Evolutionary conservation across 495 filamentous ascomycete species (phyloP).

Genomic region (Xylaria longipes): DNA sequence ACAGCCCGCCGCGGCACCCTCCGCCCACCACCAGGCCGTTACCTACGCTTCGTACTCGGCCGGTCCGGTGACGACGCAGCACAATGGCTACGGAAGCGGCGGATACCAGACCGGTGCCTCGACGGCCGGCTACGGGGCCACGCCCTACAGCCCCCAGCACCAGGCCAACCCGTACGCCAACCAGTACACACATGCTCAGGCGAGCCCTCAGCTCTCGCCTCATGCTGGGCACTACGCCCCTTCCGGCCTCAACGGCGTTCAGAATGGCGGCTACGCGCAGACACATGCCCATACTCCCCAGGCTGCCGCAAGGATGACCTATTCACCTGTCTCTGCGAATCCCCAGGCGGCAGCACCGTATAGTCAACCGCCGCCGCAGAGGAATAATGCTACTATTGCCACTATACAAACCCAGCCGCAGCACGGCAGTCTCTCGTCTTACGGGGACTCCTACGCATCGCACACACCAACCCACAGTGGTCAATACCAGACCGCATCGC

Average conservation of each 20-base stretch:
- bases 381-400: slow-evolving; percentile 44
- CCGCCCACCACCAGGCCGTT: slow-evolving; percentile 31
- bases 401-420: slow-evolving; percentile 46
- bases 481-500: slow-evolving; percentile 32
- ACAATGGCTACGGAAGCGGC: slow-evolving; percentile 36
- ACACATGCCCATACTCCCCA: slow-evolving; percentile 35
- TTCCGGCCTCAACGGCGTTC: slow-evolving; percentile 32
- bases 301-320: slow-evolving; percentile 32
- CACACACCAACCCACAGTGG: slow-evolving; percentile 35
- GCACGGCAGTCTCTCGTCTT: slow-evolving; percentile 32
- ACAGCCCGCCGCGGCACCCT: slow-evolving; percentile 33
- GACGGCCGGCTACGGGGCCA: slow-evolving; percentile 32
- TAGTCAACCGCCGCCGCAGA: slow-evolving; percentile 27
- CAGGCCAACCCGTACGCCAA: slow-evolving; percentile 33
- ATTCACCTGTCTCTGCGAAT: slow-evolving; percentile 35
- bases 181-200: slow-evolving; percentile 38
- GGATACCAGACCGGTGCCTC: slow-evolving; percentile 33
- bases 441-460: slow-evolving; percentile 36
- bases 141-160: slow-evolving; percentile 40
- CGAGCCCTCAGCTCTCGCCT: slow-evolving; percentile 37
- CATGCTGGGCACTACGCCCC: slow-evolving; percentile 35
- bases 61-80: slow-evolving; percentile 36
- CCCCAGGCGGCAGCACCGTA: slow-evolving; percentile 31
- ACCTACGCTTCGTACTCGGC: slow-evolving; percentile 38
- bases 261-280: slow-evolving; percentile 35